Evolutionary conservation across 169 alveolate species (phyloP).

Genomic region (Cyclospora cayetanensis): DNA sequence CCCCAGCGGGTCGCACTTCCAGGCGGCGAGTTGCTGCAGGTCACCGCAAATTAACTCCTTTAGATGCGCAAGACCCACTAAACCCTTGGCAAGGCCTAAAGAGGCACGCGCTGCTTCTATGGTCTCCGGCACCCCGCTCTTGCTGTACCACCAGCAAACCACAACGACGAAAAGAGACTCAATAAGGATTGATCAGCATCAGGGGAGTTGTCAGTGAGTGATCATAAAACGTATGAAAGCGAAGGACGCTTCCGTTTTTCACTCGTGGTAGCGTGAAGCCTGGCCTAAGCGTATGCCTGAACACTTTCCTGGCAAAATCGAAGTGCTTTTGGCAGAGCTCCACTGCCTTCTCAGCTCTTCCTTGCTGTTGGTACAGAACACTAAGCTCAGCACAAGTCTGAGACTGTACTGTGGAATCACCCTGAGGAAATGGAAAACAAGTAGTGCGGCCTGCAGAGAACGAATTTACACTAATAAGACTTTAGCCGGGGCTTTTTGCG

Average conservation of each 20-base stretch:
- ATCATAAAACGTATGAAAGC: too few species aligned
- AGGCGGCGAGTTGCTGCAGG: background rate
- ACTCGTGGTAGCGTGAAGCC: too few species aligned
- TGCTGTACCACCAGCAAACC: too few species aligned
- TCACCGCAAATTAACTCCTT: background rate
- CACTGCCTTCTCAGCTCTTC: background rate
- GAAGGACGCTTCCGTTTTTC: too few species aligned
- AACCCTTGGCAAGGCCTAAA: background rate
- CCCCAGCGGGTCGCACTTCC: background rate
- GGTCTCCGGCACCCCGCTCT: background rate
- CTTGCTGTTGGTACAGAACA: background rate
- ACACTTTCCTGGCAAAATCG: background rate
- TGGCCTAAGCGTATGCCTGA: too few species aligned
- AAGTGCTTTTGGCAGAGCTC: background rate
- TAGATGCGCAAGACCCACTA: background rate
- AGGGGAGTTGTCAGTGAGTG: too few species aligned
- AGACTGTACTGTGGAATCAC: background rate
- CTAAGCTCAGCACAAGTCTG: background rate
- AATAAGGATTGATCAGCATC: too few species aligned
- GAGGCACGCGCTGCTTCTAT: background rate
- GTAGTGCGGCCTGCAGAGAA: background rate
- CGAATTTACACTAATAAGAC: too few species aligned
- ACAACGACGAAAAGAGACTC: too few species aligned
- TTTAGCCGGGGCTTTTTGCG: too few species aligned
- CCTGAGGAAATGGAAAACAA: background rate